A percentile compares a stretch with the other conserved stretches of the same genome.
These are phyloP conservation scores for Fusarium longipes DNA, from an alignment of 2,329 filamentous ascomycete species.

Conservation along the genomic window DNA sequence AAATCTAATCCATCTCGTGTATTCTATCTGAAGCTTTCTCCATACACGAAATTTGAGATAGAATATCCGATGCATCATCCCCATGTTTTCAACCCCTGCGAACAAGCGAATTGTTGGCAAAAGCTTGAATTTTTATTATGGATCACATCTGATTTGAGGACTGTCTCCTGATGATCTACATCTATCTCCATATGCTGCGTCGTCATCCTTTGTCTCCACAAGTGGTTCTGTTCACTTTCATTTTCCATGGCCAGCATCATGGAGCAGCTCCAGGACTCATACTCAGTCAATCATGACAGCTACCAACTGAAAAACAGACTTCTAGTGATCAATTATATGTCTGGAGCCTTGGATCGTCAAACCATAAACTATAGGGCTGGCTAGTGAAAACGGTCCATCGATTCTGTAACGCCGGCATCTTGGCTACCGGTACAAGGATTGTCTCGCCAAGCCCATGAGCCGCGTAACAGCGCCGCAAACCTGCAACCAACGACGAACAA, in stretches of 20 bases:
- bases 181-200: neutral
- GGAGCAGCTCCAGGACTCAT: neutral
- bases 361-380: neutral
- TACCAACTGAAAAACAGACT: neutral
- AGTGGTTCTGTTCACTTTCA: neutral
- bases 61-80: neutral
- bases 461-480: neutral
- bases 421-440: neutral
- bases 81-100: neutral
- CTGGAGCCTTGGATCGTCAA: neutral
- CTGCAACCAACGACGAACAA: neutral
- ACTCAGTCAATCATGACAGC: neutral
- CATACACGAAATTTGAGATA: neutral
- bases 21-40: neutral
- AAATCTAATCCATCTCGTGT: neutral
- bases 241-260: neutral
- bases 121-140: constrained; percentile 15
- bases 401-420: constrained; percentile 3
- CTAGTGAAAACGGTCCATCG: neutral
- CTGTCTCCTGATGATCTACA: constrained; percentile 10
- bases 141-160: neutral
- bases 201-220: constrained; percentile 2
- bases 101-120: constrained; percentile 7
- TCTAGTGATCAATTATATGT: neutral
- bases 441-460: neutral